phyloP scores from a whole-genome alignment of 345 rosid genomes.

The Erodium maritimum region DNA sequence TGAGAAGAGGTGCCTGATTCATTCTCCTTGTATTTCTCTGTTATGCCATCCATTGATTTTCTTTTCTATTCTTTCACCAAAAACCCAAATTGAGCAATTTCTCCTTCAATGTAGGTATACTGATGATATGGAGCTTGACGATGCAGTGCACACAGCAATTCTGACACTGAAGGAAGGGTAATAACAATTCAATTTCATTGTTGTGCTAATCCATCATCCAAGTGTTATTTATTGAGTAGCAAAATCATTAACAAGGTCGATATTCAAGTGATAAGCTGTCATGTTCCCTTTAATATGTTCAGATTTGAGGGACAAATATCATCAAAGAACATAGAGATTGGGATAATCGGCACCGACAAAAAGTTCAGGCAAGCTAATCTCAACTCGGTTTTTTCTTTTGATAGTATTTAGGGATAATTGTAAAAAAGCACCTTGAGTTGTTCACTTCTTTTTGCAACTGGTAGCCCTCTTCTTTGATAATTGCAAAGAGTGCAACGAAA shows the following conservation, averaged over 20 bases:
- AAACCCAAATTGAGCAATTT: background rate
- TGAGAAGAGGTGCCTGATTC: constrained; percentile 60
- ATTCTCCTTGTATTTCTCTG: background rate
- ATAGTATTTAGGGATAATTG: too few species aligned
- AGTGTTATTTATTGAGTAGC: background rate
- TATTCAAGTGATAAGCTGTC: background rate
- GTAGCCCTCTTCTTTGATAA: too few species aligned
- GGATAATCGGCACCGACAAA: constrained; percentile 66
- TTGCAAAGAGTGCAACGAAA: too few species aligned
- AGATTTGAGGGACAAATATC: constrained; percentile 94
- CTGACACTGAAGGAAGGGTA: constrained; percentile 94
- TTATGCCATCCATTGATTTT: background rate
- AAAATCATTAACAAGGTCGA: too few species aligned
- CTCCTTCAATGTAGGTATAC: constrained; percentile 44
- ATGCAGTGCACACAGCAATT: constrained; percentile 96
- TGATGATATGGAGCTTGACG: constrained; percentile 98
- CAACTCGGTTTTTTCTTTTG: too few species aligned
- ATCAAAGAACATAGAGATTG: constrained; percentile 80
- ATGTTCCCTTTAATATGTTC: constrained; percentile 6
- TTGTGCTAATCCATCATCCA: background rate
- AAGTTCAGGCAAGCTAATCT: constrained; percentile 69
- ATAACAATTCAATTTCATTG: constrained; percentile 8
- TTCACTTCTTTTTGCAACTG: too few species aligned
- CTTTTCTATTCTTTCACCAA: too few species aligned
- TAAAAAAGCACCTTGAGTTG: too few species aligned